These are phyloP conservation scores for Penicillium fuscoglaucum DNA, from an alignment of 2,329 filamentous ascomycete genomes.

Conservation along the genomic window DNA sequence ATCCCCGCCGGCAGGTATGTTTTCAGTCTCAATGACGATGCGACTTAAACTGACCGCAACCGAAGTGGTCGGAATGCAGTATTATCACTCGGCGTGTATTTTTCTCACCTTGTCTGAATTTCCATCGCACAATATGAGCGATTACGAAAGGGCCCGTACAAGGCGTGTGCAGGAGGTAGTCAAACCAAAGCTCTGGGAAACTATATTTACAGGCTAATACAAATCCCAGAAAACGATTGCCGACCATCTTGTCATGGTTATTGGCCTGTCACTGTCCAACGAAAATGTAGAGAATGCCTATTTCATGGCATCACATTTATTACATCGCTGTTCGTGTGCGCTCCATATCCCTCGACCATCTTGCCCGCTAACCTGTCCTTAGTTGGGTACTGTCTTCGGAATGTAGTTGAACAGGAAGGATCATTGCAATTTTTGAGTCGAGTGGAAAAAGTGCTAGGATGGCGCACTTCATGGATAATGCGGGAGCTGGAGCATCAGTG, in stretches of 20 bases:
- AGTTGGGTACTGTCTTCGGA: slow-evolving; percentile 37
- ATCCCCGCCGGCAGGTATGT: slow-evolving; percentile 36
- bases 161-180: slow-evolving; percentile 33
- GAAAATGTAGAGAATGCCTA: slow-evolving; percentile 37
- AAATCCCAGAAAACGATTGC: slow-evolving; percentile 30
- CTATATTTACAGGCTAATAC: background rate
- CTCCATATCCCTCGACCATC: background rate
- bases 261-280: slow-evolving; percentile 37
- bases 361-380: background rate
- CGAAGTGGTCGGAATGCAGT: slow-evolving; percentile 40
- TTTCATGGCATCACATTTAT: slow-evolving; percentile 36
- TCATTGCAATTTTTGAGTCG: slow-evolving; percentile 30
- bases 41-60: background rate
- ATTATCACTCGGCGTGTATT: slow-evolving; percentile 39
- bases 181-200: background rate
- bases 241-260: slow-evolving; percentile 30
- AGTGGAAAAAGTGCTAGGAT: slow-evolving; percentile 33
- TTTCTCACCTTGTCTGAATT: slow-evolving; percentile 33
- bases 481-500: slow-evolving; percentile 32
- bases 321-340: slow-evolving; percentile 33
- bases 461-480: slow-evolving; percentile 36
- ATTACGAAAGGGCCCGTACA: slow-evolving; percentile 30
- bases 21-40: background rate
- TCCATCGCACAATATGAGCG: slow-evolving; percentile 22
- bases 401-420: slow-evolving; percentile 30